These are phyloP conservation scores for Penicillium glabrum DNA, from an alignment of 2,329 filamentous ascomycete species.

Conservation along the genomic window DNA sequence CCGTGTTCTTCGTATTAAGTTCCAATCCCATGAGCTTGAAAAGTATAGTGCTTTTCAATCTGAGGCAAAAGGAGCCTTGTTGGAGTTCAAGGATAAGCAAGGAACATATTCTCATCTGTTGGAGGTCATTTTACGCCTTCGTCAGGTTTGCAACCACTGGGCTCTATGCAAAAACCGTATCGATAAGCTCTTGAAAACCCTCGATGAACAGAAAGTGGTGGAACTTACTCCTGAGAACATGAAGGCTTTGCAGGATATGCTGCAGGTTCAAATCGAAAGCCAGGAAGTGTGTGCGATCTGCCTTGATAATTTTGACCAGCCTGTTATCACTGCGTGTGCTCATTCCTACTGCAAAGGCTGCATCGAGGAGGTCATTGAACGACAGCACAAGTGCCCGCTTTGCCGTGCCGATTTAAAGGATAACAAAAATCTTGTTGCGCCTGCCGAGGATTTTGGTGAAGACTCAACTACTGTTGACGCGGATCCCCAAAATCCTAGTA, in stretches of 20 bases:
- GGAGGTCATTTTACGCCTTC: conserved; percentile 76
- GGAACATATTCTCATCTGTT: conserved; percentile 70
- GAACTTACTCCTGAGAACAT: conserved; percentile 71
- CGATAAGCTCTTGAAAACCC: conserved; percentile 66
- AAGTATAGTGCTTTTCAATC: conserved; percentile 74
- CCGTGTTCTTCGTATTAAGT: conserved; percentile 72
- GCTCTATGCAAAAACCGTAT: conserved; percentile 74
- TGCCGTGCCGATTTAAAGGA: conserved; percentile 70
- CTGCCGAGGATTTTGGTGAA: conserved; percentile 58
- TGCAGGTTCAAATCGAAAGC: conserved; percentile 74
- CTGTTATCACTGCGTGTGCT: conserved; percentile 82
- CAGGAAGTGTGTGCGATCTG: conserved; percentile 85
- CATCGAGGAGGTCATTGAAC: conserved; percentile 70
- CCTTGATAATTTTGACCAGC: conserved; percentile 67
- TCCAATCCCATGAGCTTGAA: conserved; percentile 69
- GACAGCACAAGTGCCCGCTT: conserved; percentile 80
- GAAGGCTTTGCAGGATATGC: conserved; percentile 69
- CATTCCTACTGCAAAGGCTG: conserved; percentile 76
- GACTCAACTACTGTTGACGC: conserved; percentile 50
- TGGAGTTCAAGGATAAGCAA: conserved; percentile 55
- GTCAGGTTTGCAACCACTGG: conserved; percentile 90
- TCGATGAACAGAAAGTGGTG: conserved; percentile 68
- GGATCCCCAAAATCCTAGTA: conserved; percentile 68
- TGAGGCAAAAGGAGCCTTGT: conserved; percentile 72
- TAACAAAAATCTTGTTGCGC: conserved; percentile 63